A percentile compares a stretch with the other conserved stretches of the same genome.
Evolutionary conservation across 148 eudicot genomes (phyloP).

Genomic region (Diospyros kaki): DNA sequence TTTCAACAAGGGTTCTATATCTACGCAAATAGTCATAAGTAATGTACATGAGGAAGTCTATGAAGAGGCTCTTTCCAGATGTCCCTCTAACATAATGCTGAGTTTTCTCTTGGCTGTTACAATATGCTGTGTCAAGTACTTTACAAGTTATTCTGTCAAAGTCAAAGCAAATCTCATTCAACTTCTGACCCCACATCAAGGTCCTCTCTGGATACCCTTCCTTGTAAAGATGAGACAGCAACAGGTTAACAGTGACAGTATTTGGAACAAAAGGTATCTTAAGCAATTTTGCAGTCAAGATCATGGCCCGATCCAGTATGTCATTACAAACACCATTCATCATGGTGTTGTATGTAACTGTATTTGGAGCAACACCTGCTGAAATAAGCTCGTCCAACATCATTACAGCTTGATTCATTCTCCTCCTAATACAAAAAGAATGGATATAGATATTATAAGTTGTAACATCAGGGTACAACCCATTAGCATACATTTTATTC

Average conservation of each 20-base stretch:
- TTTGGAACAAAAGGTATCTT: conserved; percentile 89
- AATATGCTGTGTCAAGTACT: conserved; percentile 65
- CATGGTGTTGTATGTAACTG: conserved; percentile 86
- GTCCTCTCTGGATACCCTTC: conserved; percentile 77
- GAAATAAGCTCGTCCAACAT: conserved; percentile 78
- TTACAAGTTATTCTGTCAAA: conserved; percentile 65
- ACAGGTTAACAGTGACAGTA: conserved; percentile 63
- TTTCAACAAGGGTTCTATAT: conserved; percentile 19
- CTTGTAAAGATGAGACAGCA: conserved; percentile 77
- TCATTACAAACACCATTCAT: conserved; percentile 75
- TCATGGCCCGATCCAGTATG: conserved; percentile 68
- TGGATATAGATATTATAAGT: conserved; percentile 84
- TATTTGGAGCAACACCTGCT: conserved; percentile 69
- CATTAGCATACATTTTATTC: conserved; percentile 48
- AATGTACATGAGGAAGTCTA: conserved; percentile 83
- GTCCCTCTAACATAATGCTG: conserved; percentile 26
- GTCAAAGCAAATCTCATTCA: conserved; percentile 50
- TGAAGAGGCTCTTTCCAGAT: conserved; percentile 64
- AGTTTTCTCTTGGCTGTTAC: conserved; percentile 33
- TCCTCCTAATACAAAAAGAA: conserved; percentile 57
- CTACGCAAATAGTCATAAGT: conserved; percentile 63
- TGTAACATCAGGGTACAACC: conserved; percentile 73
- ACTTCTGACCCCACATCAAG: conserved; percentile 71
- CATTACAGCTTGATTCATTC: conserved; percentile 56
- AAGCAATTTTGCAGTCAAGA: conserved; percentile 74